A percentile compares a stretch with the other conserved stretches of the same genome.
Conservation (phyloP, 306 rosid genomes). For the Ormosia semicastrata region DNA sequence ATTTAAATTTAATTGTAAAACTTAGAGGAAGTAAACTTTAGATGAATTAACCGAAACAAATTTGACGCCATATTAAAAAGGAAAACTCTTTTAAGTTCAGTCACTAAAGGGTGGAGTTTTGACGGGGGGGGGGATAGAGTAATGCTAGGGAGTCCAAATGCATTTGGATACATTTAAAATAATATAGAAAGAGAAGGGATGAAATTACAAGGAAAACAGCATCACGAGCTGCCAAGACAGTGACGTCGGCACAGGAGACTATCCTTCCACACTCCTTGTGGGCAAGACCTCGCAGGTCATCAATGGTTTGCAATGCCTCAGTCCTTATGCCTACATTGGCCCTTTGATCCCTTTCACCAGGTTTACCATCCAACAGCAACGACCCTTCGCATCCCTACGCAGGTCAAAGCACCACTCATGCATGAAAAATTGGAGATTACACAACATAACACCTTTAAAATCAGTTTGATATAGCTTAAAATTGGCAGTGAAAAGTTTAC, state of each 20-base stretch:
- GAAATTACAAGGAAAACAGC: conserved; percentile 48
- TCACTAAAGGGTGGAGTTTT: too few species aligned
- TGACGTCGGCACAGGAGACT: conserved; percentile 64
- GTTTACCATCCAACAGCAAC: conserved; percentile 43
- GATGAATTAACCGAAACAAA: too few species aligned
- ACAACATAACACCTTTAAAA: too few species aligned
- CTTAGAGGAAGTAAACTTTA: too few species aligned
- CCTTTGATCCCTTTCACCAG: conserved; percentile 45
- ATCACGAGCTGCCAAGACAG: conserved; percentile 68
- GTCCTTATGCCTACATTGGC: conserved; percentile 46
- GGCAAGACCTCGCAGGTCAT: conserved; percentile 37
- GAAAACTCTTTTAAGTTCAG: too few species aligned
- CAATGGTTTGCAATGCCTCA: conserved; percentile 50
- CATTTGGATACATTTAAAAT: not conserved
- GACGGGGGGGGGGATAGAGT: too few species aligned
- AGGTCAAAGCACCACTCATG: too few species aligned
- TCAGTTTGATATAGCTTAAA: too few species aligned
- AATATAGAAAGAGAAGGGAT: not conserved
- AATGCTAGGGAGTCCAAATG: too few species aligned
- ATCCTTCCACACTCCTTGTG: conserved; percentile 54
- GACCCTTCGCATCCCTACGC: conserved; percentile 73
- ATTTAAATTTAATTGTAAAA: too few species aligned
- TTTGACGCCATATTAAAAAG: too few species aligned
- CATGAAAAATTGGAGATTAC: not conserved
- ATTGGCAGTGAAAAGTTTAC: too few species aligned